Evolutionary conservation across 305 asterid genomes (phyloP).

Genomic region (Coffea humblotiana): DNA sequence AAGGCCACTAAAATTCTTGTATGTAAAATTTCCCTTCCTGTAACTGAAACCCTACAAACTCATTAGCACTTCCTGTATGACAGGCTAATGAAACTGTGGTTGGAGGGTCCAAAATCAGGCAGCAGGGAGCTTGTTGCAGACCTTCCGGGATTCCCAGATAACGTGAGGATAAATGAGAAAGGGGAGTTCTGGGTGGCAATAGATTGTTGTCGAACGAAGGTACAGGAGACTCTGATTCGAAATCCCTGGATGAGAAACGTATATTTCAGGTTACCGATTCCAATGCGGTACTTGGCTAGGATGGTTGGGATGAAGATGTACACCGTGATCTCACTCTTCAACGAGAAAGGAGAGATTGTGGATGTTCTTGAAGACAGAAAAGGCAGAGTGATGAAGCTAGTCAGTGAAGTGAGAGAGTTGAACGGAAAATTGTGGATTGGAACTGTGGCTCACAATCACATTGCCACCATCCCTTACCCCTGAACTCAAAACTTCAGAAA

Average conservation of each 20-base stretch:
- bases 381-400: constrained; percentile 78
- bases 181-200: constrained; percentile 92
- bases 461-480: constrained; percentile 38
- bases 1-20: not conserved
- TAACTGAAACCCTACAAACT: not conserved
- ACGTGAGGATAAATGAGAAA: constrained; percentile 59
- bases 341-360: constrained; percentile 60
- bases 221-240: constrained; percentile 56
- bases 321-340: constrained; percentile 59
- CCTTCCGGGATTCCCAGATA: constrained; percentile 90
- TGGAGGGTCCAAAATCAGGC: constrained; percentile 65
- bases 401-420: constrained; percentile 85
- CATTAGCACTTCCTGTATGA: not conserved
- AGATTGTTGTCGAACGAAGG: constrained; percentile 77
- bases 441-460: constrained; percentile 40
- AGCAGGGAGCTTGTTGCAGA: constrained; percentile 47
- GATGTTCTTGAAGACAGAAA: constrained; percentile 60
- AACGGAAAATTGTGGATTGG: constrained; percentile 67
- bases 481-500: not conserved
- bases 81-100: constrained; percentile 69
- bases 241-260: constrained; percentile 76
- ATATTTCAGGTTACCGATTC: constrained; percentile 76
- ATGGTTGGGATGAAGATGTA: constrained; percentile 74
- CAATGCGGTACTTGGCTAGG: constrained; percentile 64
- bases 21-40: no score